phyloP scores from a whole-genome alignment of 2,329 filamentous ascomycete genomes.

The Aspergillus tubingensis region DNA sequence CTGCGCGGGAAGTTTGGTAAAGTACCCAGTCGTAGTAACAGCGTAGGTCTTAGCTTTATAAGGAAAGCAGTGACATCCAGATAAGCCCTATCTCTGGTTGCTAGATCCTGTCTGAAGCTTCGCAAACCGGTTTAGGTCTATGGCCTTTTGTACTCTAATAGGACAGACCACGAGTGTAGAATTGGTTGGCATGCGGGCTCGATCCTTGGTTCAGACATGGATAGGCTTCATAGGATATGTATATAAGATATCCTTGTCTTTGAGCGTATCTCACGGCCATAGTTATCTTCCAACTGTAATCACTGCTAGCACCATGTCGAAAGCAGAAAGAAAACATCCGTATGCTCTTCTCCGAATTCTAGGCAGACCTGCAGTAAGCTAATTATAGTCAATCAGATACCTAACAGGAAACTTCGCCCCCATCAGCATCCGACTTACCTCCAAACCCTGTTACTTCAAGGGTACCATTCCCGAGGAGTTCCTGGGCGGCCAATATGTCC shows the following conservation, averaged over 20 bases:
- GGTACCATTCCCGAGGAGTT: conserved; percentile 66
- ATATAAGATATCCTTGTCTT: neutral
- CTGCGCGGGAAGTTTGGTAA: too few relatives aligned
- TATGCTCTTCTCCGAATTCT: neutral
- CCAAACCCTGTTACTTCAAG: conserved; percentile 57
- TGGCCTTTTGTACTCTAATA: too few relatives aligned
- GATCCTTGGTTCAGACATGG: neutral
- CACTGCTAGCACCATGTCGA: neutral
- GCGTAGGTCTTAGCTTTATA: too few relatives aligned
- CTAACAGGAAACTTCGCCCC: conserved; percentile 71
- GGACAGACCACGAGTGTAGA: too few relatives aligned
- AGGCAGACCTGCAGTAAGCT: neutral
- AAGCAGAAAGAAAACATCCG: neutral
- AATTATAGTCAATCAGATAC: conserved; percentile 47
- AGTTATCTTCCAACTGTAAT: neutral
- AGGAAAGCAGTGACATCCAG: too few relatives aligned
- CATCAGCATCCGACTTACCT: conserved; percentile 54
- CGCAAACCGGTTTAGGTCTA: too few relatives aligned
- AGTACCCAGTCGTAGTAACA: too few relatives aligned
- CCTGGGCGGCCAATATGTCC: conserved; percentile 68
- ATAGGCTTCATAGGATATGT: neutral
- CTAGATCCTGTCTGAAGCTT: too few relatives aligned
- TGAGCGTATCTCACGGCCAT: neutral
- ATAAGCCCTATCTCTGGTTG: too few relatives aligned
- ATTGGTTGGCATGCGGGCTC: too few relatives aligned